Conservation (phyloP, 768 basidiomycete species). For the Agaricus bisporus region DNA sequence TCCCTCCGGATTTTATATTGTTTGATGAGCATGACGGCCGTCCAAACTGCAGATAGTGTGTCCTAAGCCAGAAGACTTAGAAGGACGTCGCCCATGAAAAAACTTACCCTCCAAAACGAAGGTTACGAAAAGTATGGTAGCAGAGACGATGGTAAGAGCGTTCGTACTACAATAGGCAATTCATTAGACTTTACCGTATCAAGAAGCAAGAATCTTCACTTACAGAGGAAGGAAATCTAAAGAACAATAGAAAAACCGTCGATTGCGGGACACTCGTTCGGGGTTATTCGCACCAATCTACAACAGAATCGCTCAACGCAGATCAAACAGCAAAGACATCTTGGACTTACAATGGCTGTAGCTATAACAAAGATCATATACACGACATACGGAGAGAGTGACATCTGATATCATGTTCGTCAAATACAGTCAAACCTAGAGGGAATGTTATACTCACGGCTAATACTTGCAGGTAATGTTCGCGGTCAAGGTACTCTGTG, state of each 20-base stretch:
- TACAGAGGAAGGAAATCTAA: slow-evolving; percentile 31
- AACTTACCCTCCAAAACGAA: slow-evolving; percentile 32
- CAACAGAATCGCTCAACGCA: not conserved
- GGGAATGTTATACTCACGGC: slow-evolving; percentile 21
- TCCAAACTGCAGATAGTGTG: slow-evolving; percentile 28
- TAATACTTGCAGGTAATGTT: slow-evolving; percentile 31
- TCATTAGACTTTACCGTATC: not conserved
- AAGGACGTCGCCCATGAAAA: not conserved
- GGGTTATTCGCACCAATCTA: slow-evolving; percentile 35
- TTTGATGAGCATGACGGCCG: slow-evolving; percentile 31
- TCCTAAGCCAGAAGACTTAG: not conserved
- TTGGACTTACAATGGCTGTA: slow-evolving; percentile 32
- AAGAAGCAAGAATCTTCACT: slow-evolving; percentile 7
- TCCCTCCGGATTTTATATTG: slow-evolving; percentile 22
- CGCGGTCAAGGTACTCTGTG: slow-evolving; percentile 22
- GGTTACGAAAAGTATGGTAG: slow-evolving; percentile 31
- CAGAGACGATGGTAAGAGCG: slow-evolving; percentile 32
- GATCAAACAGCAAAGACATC: not conserved
- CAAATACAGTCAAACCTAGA: not conserved
- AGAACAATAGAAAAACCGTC: slow-evolving; percentile 49
- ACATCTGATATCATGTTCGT: slow-evolving; percentile 25
- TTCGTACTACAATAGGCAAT: slow-evolving; percentile 29
- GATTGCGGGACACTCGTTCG: slow-evolving; percentile 32
- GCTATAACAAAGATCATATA: slow-evolving; percentile 31
- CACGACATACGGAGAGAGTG: slow-evolving; percentile 34